Percentiles rank a stretch among this genome's conserved stretches.
These are phyloP conservation scores for Boletus rex-veris DNA, from an alignment of 768 basidiomycete genomes.

Conservation along the genomic window DNA sequence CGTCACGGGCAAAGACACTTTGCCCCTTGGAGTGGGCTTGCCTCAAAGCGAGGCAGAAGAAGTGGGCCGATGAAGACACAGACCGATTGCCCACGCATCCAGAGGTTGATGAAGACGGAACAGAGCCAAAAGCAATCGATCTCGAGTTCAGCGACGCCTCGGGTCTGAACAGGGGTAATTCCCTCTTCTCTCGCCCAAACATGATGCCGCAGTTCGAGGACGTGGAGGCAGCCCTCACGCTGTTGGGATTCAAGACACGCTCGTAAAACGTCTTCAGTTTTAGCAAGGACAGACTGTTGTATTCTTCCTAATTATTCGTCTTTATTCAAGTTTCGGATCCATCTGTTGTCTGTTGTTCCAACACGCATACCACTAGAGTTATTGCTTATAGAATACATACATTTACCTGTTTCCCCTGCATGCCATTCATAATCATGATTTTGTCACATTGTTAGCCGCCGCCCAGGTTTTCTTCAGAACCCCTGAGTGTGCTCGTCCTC, in stretches of 20 bases:
- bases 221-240: conserved; percentile 36
- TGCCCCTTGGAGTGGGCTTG: conserved; percentile 75
- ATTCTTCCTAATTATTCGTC: conserved; percentile 28
- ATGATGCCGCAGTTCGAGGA: conserved; percentile 27
- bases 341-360: conserved; percentile 10
- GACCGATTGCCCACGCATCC: conserved; percentile 8
- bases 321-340: conserved; percentile 18
- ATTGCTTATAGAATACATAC: too few relatives aligned
- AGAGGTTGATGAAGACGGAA: conserved; percentile 9
- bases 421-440: neutral
- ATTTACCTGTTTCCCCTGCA: too few relatives aligned
- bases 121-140: conserved; percentile 17
- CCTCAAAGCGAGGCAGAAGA: conserved; percentile 41
- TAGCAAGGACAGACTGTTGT: conserved; percentile 5
- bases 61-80: conserved; percentile 22
- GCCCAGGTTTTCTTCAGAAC: neutral
- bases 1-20: conserved; percentile 38
- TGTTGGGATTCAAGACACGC: conserved; percentile 32
- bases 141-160: conserved; percentile 11
- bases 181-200: neutral
- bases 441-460: conserved; percentile 24
- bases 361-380: conserved; percentile 2
- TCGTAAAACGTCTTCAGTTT: conserved; percentile 2
- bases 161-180: neutral
- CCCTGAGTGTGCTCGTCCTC: conserved; percentile 1